Conservation (phyloP, 768 basidiomycete genomes). For the Rhodotorula paludigena region DNA sequence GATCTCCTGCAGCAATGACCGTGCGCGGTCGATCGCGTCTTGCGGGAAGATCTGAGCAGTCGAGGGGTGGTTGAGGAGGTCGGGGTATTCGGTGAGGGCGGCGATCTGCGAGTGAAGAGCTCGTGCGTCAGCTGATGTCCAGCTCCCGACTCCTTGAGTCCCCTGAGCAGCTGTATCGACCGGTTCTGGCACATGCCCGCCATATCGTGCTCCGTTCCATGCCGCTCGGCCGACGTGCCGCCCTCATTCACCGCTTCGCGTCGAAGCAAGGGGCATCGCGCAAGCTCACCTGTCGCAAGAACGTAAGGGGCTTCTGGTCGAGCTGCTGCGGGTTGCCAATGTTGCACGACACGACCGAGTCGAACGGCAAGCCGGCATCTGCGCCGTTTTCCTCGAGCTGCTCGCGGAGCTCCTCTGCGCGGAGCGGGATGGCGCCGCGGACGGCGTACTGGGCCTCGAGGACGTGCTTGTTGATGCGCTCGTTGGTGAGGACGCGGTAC, state of each 20-base stretch:
- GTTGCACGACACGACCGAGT: conserved; percentile 84
- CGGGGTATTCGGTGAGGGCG: conserved; percentile 86
- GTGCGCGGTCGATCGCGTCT: conserved; percentile 78
- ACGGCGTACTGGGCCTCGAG: conserved; percentile 92
- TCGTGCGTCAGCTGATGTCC: neutral
- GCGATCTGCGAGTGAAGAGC: conserved; percentile 59
- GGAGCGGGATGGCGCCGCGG: conserved; percentile 91
- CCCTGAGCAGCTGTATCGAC: too few relatives aligned
- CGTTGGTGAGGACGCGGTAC: conserved; percentile 19
- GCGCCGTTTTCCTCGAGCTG: conserved; percentile 55
- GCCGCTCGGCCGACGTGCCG: neutral
- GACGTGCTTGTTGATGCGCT: conserved; percentile 69
- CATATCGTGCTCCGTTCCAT: too few relatives aligned
- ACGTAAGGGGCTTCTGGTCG: conserved; percentile 88
- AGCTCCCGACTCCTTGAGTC: too few relatives aligned
- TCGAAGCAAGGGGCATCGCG: neutral
- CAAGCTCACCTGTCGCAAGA: conserved; percentile 70
- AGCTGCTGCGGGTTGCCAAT: conserved; percentile 98
- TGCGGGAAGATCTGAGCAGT: conserved; percentile 67
- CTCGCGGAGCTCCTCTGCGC: conserved; percentile 75
- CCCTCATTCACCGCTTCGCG: neutral
- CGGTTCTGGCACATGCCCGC: too few relatives aligned
- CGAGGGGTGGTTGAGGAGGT: conserved; percentile 64
- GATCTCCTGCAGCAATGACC: conserved; percentile 73
- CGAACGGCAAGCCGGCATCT: conserved; percentile 64